Base-by-base conservation (phyloP, 1,139 yeast genomes). In the Yamadazyma dendronema region DNA sequence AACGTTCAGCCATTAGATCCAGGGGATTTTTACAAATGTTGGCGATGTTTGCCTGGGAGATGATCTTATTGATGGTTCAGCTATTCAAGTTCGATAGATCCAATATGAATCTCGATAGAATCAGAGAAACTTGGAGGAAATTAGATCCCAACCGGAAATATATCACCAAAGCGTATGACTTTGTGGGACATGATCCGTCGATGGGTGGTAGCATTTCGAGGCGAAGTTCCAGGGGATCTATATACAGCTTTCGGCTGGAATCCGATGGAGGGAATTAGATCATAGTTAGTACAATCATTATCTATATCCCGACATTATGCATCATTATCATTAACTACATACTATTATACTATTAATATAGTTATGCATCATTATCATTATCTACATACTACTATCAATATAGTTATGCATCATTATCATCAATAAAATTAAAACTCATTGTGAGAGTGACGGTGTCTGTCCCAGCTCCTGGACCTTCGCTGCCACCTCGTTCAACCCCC, bases 101-200 rank as follows among this genome's bases (percentile, higher is more conserved):
- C 21, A 61, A 65, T 31, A 62, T 74, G 72, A 67, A 74, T 47
- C 52, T 67, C 41, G 73, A 72, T 40, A 53, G 79, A 39, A 67
- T 74, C 34, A 54, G 74, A 42, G 52, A 57, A 23, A 56, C 64
- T 5, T 74, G 78, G 74, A 55, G 52, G 4, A 65, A 63, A 49
- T 56, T 74, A 33, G 79, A 73, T 49, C 78, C 77, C 1, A 65
- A 66, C 37, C 50, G 74, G 37, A 55, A 58, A 19, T 60, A 65
- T 36, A 70, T 69, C 40, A 61, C 65, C 33, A 51, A 48, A 31
- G 70, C 72, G 3, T 69, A 69, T 46, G 53, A 58, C 13, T 59
- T 61, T 41, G 56, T 70, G 14, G 74, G 74, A 4, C 44, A 48
- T 29, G 52, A 47, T 33, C 27, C 44, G 16, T 25, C 34, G 14